These are phyloP conservation scores for Penicillium glabrum DNA, from an alignment of 2,329 filamentous ascomycete genomes.

Conservation along the genomic window DNA sequence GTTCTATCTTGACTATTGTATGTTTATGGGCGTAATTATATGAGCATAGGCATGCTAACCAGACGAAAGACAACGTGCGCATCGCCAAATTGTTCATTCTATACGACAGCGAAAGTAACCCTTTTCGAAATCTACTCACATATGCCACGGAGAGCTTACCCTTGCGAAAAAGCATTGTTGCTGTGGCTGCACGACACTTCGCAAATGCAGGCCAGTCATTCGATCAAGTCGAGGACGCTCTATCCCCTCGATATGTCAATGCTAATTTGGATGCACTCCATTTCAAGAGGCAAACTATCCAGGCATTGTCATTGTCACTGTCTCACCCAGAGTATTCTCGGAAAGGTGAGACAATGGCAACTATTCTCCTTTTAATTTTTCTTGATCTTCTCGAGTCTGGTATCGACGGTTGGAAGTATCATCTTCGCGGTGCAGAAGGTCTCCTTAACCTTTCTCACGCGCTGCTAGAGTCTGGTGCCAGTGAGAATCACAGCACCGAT, in stretches of 20 bases:
- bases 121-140: slow-evolving; percentile 1
- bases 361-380: slow-evolving; percentile 4
- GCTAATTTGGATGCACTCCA: slow-evolving; percentile 19
- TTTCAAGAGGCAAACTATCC: slow-evolving; percentile 23
- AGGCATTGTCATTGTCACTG: slow-evolving; percentile 11
- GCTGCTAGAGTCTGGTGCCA: not conserved
- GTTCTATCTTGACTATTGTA: slow-evolving; percentile 34
- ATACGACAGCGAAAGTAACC: slow-evolving; percentile 6
- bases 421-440: slow-evolving; percentile 3
- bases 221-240: not conserved
- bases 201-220: not conserved
- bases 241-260: not conserved
- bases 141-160: not conserved
- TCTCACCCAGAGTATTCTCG: not conserved
- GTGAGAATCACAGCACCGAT: not conserved
- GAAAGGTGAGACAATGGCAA: not conserved
- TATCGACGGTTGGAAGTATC: slow-evolving; percentile 6
- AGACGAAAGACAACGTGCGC: slow-evolving; percentile 24
- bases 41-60: not conserved
- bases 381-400: slow-evolving; percentile 11
- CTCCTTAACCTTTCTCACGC: not conserved
- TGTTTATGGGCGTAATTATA: not conserved
- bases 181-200: not conserved
- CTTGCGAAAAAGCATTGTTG: not conserved
- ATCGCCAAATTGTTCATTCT: slow-evolving; percentile 31